phyloP scores from a whole-genome alignment of 2,329 filamentous ascomycete species.

The Aspergillus fructus region DNA sequence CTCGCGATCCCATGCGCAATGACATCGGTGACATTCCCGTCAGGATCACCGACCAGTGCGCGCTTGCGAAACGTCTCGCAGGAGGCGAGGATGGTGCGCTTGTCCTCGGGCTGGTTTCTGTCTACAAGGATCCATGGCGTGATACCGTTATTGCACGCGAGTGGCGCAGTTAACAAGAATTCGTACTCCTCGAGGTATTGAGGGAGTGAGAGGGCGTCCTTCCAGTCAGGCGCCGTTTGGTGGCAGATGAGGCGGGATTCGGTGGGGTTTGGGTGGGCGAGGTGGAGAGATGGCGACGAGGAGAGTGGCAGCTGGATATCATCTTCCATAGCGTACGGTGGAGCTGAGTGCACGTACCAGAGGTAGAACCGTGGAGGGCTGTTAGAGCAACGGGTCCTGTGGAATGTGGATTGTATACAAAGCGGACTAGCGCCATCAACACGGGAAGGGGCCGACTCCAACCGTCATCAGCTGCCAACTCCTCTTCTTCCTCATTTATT shows the following conservation, averaged over 20 bases:
- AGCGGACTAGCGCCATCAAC: too few species aligned
- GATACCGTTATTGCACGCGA: slow-evolving; percentile 60
- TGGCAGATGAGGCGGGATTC: slow-evolving; percentile 59
- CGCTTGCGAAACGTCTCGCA: slow-evolving; percentile 65
- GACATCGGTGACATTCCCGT: slow-evolving; percentile 30
- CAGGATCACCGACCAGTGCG: slow-evolving; percentile 47
- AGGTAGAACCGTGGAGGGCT: background rate
- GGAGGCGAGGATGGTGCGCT: slow-evolving; percentile 59
- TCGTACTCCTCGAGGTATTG: slow-evolving; percentile 62
- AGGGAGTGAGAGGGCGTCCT: slow-evolving; percentile 53
- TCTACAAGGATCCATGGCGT: slow-evolving; percentile 65
- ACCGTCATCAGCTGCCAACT: too few species aligned
- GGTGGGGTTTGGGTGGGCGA: slow-evolving; percentile 56
- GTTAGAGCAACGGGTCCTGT: background rate
- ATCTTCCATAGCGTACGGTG: background rate
- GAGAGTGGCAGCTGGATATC: slow-evolving; percentile 12
- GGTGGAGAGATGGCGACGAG: slow-evolving; percentile 24
- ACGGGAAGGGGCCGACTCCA: too few species aligned
- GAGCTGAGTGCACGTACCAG: background rate
- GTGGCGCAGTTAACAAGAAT: slow-evolving; percentile 57
- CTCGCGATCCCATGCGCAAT: slow-evolving; percentile 25
- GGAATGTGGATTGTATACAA: background rate
- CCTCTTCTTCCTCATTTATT: too few species aligned
- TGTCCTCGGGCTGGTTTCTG: slow-evolving; percentile 33
- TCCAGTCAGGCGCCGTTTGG: slow-evolving; percentile 60